Base-by-base conservation (phyloP, 257 asterid genomes). In the Dorcoceras hygrometricum region DNA sequence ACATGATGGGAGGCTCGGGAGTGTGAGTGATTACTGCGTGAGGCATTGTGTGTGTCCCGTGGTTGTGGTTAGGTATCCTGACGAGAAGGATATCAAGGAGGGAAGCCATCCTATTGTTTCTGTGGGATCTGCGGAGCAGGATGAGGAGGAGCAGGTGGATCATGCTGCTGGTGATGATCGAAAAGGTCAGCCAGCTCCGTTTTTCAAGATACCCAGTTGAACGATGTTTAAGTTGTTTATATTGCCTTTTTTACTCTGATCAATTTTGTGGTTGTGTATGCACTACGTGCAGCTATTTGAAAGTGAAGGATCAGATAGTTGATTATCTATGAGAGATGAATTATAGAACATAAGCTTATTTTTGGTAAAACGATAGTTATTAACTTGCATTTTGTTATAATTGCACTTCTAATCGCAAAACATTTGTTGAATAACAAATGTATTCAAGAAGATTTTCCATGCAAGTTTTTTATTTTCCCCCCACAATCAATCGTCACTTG, bases 11-110 rank as follows among this genome's bases (percentile, higher is more conserved):
- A 83, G 97, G 86, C 89, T 91, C 28, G 96, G 97, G 27, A 91
- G 96, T 77, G 95, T 91, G 1, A 91, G 97, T 79, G 97, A 91
- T 86, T 91, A 91, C 77, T 91, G 96, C 74, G 97, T 91, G 8
- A 86, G 97, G 88, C 97, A 91, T 69, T 91, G 95, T 53, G 96
- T 91, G 11, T 91, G 96, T 63, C 97, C 96, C 18, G 97, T 91
- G 23, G 97, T 91, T 65, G 97, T 90, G 16, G 95, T 91, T 16
- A 79, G 97, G 60, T 88, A 80, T 65, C 90, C 91, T 10, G 97
- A 85, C 67, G 95, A 88, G 64, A 86, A 83, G 80, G 90, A 81
- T 1, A 68, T 3, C 2, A 83, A 71, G 43, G 79, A 67, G 22
- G 79, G 67, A 36, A 53, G 29, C 4, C 81, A 73, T 71, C 84